A percentile compares a stretch with the other conserved stretches of the same genome.
phyloP scores from a whole-genome alignment of 192 early-diverging fungal species.

The Thoreauomyces humboldtii region DNA sequence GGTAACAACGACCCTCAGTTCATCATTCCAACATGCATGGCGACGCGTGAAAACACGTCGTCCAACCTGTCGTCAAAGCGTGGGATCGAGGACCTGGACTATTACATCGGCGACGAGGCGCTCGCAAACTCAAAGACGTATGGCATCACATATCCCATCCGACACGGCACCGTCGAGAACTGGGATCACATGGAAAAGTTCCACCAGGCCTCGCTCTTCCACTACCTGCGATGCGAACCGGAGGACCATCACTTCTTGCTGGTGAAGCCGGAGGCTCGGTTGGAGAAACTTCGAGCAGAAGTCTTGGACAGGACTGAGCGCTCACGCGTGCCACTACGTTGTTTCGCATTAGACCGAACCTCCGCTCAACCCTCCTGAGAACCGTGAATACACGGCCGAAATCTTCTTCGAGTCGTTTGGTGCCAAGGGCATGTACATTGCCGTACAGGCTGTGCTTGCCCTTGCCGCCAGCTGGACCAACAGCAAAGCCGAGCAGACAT shows the following conservation, averaged over 20 bases:
- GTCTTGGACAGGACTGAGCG: too few relatives aligned
- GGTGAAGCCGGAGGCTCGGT: conserved; percentile 40
- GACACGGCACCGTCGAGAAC: conserved; percentile 97
- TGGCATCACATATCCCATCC: conserved; percentile 85
- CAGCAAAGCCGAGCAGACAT: conserved; percentile 79
- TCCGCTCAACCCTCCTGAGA: conserved; percentile 96
- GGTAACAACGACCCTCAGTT: conserved; percentile 98
- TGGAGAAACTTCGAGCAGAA: too few relatives aligned
- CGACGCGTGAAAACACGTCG: conserved; percentile 59
- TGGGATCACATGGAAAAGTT: conserved; percentile 99
- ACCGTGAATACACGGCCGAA: conserved; percentile 97
- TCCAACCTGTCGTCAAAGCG: conserved; percentile 89
- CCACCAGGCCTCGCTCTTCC: conserved; percentile 98
- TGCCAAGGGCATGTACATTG: conserved; percentile 96
- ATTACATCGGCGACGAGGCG: conserved; percentile 96
- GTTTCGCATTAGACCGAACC: conserved; percentile 79
- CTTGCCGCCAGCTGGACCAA: conserved; percentile 94
- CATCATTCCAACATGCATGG: conserved; percentile 94
- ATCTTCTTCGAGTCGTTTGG: conserved; percentile 99
- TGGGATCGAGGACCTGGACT: conserved; percentile 96
- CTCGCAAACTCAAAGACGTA: conserved; percentile 86
- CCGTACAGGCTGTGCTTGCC: conserved; percentile 97
- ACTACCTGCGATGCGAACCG: conserved; percentile 97
- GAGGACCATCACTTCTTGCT: conserved; percentile 97
- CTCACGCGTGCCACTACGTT: neutral